Percentiles rank a stretch among this genome's conserved stretches.
phyloP scores from a whole-genome alignment of 2,329 filamentous ascomycete species.

The Sclerotinia spermophila region DNA sequence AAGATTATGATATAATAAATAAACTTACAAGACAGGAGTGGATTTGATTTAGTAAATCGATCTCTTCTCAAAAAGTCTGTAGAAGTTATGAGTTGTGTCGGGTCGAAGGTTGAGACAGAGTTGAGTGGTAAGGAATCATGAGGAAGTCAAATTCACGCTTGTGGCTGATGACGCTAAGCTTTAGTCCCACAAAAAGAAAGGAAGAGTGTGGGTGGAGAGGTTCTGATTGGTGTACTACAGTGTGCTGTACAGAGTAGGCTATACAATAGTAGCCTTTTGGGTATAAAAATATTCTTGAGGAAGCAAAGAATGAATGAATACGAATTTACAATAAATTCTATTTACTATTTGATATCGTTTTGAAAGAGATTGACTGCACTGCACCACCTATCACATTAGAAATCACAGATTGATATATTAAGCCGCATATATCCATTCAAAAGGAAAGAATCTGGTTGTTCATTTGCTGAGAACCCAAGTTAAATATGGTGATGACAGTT shows the following conservation, averaged over 20 bases:
- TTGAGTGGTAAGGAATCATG: neutral
- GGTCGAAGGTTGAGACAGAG: neutral
- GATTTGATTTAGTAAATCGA: neutral
- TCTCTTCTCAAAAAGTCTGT: neutral
- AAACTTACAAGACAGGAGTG: slow-evolving; percentile 12
- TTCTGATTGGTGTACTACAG: neutral
- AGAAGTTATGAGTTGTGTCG: neutral
- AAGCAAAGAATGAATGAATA: neutral
- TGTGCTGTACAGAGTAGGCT: neutral
- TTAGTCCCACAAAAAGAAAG: neutral
- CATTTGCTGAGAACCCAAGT: neutral
- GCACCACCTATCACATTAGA: neutral
- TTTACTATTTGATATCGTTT: neutral
- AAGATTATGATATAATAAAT: too few species aligned
- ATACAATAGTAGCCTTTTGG: neutral
- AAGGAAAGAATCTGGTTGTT: neutral
- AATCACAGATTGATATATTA: neutral
- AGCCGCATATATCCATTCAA: neutral
- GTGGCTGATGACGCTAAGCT: slow-evolving; percentile 18
- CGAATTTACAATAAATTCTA: neutral
- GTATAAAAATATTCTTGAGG: neutral
- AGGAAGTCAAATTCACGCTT: slow-evolving; percentile 16
- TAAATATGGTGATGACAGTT: slow-evolving; percentile 10
- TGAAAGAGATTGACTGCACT: neutral
- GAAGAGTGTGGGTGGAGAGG: neutral